Evolutionary conservation across 345 rosid species (phyloP), one percentile per base, ranked within the genome.

Genomic region (Ceriops tagal): DNA sequence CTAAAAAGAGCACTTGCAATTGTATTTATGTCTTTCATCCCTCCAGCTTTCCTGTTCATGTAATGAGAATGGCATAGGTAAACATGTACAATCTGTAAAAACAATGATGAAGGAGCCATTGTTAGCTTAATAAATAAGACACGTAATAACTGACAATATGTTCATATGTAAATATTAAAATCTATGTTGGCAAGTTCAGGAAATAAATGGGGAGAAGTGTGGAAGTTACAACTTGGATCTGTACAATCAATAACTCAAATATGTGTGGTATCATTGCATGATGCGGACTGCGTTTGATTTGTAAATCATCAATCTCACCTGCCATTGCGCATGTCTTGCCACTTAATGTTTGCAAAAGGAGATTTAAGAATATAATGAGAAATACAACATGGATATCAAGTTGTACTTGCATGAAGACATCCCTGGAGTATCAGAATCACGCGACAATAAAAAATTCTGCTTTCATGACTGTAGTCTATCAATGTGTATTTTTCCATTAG

Each of bases 321-420:
- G 92, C 96, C 96, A 92, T 91, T 58, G 99, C 89, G 73, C 84
- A 77, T n/a, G 96, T 92, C 87, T 95, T 95, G n/a, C 97, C 99
- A 70, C 99, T 92, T 76, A 97, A 96, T 61, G 99, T 95, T 97
- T 95, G 88, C 82, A 85, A 10, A 11, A 43, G 4, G 49, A 43
- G 49, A 43, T 13, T 43, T 43, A 43, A 43, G 1, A 43, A 43
- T 3, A 13, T 43, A 13, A 13, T 43, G 1, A 4, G 49, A 11
- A 13, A 43, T 3, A 0, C 5, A 43, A 43, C 18, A 43, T 11
- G 18, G 49, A 13, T 43, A 43, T 11, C 5, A 43, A 43, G 4
- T 43, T 15, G 18, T 35, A n/a, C 22, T 61, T 35, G 13, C 65
- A 83, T 1, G 4, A 11, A 39, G 10, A 39, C 46, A 39, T 39